Evolutionary conservation across 805 yeast genomes (phyloP).

Genomic region (Millerago galiae): DNA sequence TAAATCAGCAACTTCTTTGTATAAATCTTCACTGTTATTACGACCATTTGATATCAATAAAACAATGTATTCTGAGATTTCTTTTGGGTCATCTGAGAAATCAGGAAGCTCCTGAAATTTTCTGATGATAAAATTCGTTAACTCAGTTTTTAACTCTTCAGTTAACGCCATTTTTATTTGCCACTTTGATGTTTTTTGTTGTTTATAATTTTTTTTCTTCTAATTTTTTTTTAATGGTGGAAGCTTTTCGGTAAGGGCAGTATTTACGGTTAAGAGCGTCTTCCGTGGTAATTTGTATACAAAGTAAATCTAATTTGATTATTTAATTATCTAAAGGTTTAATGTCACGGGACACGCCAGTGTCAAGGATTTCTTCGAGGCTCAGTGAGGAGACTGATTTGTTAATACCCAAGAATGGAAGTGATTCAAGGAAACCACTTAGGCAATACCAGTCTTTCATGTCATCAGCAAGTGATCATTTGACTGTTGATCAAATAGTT

Average conservation of each 20-base stretch:
- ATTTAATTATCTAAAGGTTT: not conserved
- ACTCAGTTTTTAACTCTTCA: conserved; percentile 31
- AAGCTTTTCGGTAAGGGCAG: not conserved
- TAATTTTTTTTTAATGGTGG: not conserved
- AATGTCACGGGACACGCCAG: conserved; percentile 1
- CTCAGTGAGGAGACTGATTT: not conserved
- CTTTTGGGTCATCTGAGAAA: conserved; percentile 45
- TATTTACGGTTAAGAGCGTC: not conserved
- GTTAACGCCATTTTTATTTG: conserved; percentile 9
- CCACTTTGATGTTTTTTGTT: not conserved
- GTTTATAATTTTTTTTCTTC: not conserved
- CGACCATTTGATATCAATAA: conserved; percentile 65
- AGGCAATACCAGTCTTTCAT: conserved; percentile 18
- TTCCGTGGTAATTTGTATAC: not conserved
- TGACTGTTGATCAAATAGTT: conserved; percentile 9
- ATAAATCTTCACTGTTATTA: conserved; percentile 52
- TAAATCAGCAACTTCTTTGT: conserved; percentile 51
- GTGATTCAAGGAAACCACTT: conserved; percentile 1
- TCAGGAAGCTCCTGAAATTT: conserved; percentile 34
- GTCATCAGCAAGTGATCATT: conserved; percentile 15
- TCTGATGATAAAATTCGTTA: conserved; percentile 37
- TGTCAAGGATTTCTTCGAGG: conserved; percentile 3
- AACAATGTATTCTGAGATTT: conserved; percentile 70
- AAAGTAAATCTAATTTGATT: not conserved
- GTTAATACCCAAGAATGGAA: conserved; percentile 3